Conservation (phyloP, 2,329 filamentous ascomycete genomes). For the Grosmannia huntii region DNA sequence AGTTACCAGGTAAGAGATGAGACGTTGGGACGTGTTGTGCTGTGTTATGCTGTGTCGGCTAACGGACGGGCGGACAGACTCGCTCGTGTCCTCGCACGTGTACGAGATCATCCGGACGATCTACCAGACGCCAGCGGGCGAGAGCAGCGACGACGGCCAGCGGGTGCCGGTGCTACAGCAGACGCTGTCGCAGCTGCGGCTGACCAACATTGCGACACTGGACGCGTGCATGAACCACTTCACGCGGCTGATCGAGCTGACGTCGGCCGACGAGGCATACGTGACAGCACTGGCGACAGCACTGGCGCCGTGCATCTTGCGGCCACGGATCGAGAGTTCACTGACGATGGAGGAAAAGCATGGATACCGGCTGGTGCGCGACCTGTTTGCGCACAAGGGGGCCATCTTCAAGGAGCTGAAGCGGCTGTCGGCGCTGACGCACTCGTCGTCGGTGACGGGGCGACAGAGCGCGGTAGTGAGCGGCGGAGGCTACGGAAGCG, state of each 20-base stretch:
- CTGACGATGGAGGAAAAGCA: slow-evolving; percentile 94
- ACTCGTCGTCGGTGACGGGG: slow-evolving; percentile 27
- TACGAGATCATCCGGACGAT: slow-evolving; percentile 99
- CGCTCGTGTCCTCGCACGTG: slow-evolving; percentile 93
- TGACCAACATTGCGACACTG: slow-evolving; percentile 97
- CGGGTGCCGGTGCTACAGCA: slow-evolving; percentile 88
- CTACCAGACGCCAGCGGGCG: slow-evolving; percentile 69
- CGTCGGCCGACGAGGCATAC: slow-evolving; percentile 86
- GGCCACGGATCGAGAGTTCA: slow-evolving; percentile 75
- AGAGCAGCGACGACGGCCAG: slow-evolving; percentile 52
- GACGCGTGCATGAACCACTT: slow-evolving; percentile 98
- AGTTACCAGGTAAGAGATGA: slow-evolving; percentile 69
- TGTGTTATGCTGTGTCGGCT: background rate
- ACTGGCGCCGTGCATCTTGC: slow-evolving; percentile 75
- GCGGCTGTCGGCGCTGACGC: slow-evolving; percentile 62
- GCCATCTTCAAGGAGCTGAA: slow-evolving; percentile 93
- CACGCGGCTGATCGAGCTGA: slow-evolving; percentile 89
- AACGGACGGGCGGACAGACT: slow-evolving; percentile 44
- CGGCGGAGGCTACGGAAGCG: background rate
- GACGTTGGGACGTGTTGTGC: background rate
- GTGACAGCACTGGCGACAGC: slow-evolving; percentile 58
- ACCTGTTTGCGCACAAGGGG: slow-evolving; percentile 88
- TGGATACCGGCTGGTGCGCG: slow-evolving; percentile 76
- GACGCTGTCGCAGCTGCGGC: slow-evolving; percentile 82
- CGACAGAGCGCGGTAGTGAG: background rate